Evolutionary conservation across 1,284 basidiomycete species (phyloP).

Genomic region (Ceratobasidium sp.): DNA sequence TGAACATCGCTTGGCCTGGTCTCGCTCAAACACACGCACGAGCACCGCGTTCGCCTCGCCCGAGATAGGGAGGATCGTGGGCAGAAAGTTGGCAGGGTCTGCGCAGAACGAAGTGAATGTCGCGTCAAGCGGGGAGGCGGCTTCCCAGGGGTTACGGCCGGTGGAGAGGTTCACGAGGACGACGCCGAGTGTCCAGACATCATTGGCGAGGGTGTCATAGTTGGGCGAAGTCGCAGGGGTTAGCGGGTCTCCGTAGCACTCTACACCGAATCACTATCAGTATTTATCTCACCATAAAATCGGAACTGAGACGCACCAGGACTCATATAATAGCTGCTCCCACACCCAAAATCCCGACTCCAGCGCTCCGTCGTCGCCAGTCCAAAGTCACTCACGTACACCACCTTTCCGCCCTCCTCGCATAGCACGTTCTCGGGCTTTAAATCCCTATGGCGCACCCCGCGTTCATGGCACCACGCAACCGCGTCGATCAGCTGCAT

Average conservation of each 20-base stretch:
- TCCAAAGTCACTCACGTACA: slow-evolving; percentile 96
- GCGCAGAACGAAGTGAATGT: slow-evolving; percentile 53
- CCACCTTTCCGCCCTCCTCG: slow-evolving; percentile 67
- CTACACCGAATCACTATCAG: background rate
- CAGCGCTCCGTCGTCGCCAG: slow-evolving; percentile 90
- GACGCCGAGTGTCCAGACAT: slow-evolving; percentile 96
- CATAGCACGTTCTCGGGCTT: slow-evolving; percentile 99
- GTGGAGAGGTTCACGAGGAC: slow-evolving; percentile 92
- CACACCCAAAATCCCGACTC: slow-evolving; percentile 93
- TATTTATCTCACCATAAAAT: background rate
- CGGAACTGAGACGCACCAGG: slow-evolving; percentile 67
- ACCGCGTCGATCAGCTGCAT: slow-evolving; percentile 44
- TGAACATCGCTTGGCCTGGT: slow-evolving; percentile 66
- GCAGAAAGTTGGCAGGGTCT: slow-evolving; percentile 40
- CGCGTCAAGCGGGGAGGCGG: slow-evolving; percentile 75
- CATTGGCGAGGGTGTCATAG: slow-evolving; percentile 73
- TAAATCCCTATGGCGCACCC: slow-evolving; percentile 96
- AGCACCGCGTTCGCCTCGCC: slow-evolving; percentile 43
- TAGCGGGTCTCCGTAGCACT: slow-evolving; percentile 13
- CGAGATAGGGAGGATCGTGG: slow-evolving; percentile 43
- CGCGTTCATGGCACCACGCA: slow-evolving; percentile 42
- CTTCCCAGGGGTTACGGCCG: slow-evolving; percentile 89
- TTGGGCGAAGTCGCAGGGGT: slow-evolving; percentile 60
- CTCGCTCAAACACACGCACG: slow-evolving; percentile 49
- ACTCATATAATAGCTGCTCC: slow-evolving; percentile 96